Percentiles rank a stretch among this genome's conserved stretches.
Conservation (phyloP, 148 eudicot genomes). For the Spergularia marina region DNA sequence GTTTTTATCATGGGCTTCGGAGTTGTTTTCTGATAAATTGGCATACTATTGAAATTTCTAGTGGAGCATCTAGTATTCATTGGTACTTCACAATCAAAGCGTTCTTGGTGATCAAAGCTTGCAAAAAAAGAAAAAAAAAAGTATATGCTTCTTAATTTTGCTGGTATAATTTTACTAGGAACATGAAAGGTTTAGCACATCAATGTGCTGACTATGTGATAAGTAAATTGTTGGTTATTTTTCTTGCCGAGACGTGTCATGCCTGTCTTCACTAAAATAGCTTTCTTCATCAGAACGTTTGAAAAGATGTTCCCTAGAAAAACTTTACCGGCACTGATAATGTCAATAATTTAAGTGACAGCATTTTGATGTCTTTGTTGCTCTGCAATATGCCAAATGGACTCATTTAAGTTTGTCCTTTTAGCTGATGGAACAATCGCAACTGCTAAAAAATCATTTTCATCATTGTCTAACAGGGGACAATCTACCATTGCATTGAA, state of each 20-base stretch:
- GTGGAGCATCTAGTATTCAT: neutral
- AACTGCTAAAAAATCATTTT: neutral
- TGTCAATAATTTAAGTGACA: too few species aligned
- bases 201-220: too few species aligned
- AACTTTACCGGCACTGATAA: too few species aligned
- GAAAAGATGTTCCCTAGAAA: too few species aligned
- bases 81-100: neutral
- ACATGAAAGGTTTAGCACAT: neutral
- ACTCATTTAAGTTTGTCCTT: neutral
- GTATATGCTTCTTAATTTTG: neutral
- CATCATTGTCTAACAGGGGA: neutral
- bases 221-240: too few species aligned
- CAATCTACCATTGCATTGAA: neutral
- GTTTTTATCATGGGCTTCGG: neutral
- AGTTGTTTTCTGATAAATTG: neutral
- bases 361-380: too few species aligned
- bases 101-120: neutral
- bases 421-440: neutral
- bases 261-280: too few species aligned
- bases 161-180: neutral
- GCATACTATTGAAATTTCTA: neutral
- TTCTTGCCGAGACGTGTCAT: too few species aligned
- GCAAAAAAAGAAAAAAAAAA: neutral
- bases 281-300: too few species aligned
- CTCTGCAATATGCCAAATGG: too few species aligned